phyloP scores from a whole-genome alignment of 139 green algal species.

The Chlamydomonas applanata region DNA sequence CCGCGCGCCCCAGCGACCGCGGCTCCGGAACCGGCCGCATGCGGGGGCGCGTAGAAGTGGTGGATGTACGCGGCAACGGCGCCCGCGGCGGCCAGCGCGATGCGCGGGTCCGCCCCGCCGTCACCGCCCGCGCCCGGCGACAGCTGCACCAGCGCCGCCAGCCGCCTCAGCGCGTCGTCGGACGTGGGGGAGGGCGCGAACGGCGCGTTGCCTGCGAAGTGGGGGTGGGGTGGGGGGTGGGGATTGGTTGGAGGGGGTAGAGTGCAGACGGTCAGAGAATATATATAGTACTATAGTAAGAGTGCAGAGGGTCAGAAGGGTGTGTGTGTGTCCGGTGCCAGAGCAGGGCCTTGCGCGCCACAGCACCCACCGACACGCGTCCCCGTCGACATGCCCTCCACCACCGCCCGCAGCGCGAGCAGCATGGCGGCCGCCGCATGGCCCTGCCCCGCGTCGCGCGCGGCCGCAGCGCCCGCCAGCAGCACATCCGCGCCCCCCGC shows the following conservation, averaged over 20 bases:
- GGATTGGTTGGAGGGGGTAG: no score
- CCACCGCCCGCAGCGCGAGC: slow-evolving; percentile 1
- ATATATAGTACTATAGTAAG: no score
- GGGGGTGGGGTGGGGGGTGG: neutral
- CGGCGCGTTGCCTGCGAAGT: neutral
- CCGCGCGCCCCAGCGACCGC: neutral
- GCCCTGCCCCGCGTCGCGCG: neutral
- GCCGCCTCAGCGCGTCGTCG: slow-evolving; percentile 39
- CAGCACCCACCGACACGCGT: no score
- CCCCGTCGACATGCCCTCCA: neutral
- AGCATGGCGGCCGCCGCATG: neutral
- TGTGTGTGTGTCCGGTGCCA: neutral
- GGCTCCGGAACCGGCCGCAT: slow-evolving; percentile 12
- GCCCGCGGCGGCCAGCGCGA: slow-evolving; percentile 31
- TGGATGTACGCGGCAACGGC: slow-evolving; percentile 35
- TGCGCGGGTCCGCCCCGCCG: neutral
- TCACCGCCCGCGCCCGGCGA: neutral
- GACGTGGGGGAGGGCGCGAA: slow-evolving; percentile 22
- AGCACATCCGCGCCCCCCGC: slow-evolving; percentile 1
- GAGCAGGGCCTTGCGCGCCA: neutral
- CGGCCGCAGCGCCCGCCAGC: neutral
- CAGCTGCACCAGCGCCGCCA: slow-evolving; percentile 19
- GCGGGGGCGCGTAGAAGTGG: slow-evolving; percentile 39
- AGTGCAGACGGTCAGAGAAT: no score
- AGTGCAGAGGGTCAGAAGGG: slow-evolving; percentile 17